Conservation (phyloP, 2,329 filamentous ascomycete species). For the Chaetothyriales sp. region DNA sequence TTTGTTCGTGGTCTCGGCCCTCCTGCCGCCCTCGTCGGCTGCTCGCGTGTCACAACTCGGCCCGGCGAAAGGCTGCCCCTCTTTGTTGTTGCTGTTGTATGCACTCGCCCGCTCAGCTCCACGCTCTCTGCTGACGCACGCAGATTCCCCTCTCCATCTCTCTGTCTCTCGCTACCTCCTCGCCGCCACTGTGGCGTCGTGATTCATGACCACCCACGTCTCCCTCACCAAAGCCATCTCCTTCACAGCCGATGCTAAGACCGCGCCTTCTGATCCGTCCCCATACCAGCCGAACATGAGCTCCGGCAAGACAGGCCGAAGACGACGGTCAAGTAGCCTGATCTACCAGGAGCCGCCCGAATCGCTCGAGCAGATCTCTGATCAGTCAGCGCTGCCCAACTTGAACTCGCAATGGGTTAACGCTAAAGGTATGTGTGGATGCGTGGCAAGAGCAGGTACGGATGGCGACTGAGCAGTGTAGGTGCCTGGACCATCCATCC, state of each 20-base stretch:
- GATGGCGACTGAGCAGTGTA: constrained; percentile 26
- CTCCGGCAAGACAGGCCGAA: constrained; percentile 55
- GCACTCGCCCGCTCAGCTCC: not conserved
- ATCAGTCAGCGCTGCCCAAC: constrained; percentile 88
- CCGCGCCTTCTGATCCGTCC: constrained; percentile 43
- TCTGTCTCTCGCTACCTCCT: not conserved
- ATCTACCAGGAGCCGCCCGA: constrained; percentile 96
- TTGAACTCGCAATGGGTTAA: constrained; percentile 98
- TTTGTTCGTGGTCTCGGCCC: not conserved
- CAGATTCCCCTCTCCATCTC: not conserved
- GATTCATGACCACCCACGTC: constrained; percentile 39
- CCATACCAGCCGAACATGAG: constrained; percentile 39
- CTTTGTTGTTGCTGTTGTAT: not conserved
- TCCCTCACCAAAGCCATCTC: constrained; percentile 80
- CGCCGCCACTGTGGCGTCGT: constrained; percentile 1
- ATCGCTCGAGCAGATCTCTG: constrained; percentile 92
- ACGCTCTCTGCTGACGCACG: not conserved
- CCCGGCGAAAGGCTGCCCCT: not conserved
- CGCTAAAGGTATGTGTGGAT: constrained; percentile 64
- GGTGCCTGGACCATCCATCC: constrained; percentile 97
- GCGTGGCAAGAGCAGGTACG: not conserved
- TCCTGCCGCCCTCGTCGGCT: not conserved
- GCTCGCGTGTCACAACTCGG: not conserved
- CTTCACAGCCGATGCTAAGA: constrained; percentile 73
- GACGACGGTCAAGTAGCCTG: constrained; percentile 93